phyloP scores from a whole-genome alignment of 495 filamentous ascomycete genomes.

The Melanomma pulvis-pyrius region DNA sequence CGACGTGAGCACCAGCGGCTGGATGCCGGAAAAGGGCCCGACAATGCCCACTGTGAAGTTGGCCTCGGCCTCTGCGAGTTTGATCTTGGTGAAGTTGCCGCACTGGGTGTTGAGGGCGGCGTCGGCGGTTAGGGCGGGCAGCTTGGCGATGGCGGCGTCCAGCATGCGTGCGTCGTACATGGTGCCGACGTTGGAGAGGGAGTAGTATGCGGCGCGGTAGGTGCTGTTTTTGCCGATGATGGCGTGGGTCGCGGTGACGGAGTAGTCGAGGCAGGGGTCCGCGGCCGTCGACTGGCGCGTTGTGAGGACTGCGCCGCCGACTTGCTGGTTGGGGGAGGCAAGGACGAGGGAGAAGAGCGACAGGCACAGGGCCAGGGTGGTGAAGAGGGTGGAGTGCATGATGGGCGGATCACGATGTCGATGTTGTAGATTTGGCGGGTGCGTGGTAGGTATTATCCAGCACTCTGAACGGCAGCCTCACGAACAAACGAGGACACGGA shows the following conservation, averaged over 20 bases:
- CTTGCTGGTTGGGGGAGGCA: conserved; percentile 7
- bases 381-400: conserved; percentile 27
- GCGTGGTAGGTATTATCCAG: not conserved
- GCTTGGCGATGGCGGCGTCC: conserved; percentile 37
- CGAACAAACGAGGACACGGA: too few relatives aligned
- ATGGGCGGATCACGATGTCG: conserved; percentile 4
- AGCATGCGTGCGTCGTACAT: conserved; percentile 40
- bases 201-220: conserved; percentile 45
- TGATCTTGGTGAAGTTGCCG: conserved; percentile 43
- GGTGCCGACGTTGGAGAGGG: conserved; percentile 41
- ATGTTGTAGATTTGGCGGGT: not conserved
- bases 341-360: conserved; percentile 15
- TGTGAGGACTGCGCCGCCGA: conserved; percentile 13
- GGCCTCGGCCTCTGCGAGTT: conserved; percentile 39
- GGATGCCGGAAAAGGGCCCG: conserved; percentile 7
- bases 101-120: conserved; percentile 42
- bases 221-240: conserved; percentile 44
- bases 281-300: conserved; percentile 16
- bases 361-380: conserved; percentile 24
- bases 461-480: too few relatives aligned
- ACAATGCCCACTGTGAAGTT: conserved; percentile 46
- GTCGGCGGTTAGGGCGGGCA: conserved; percentile 43
- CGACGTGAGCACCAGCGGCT: conserved; percentile 10
- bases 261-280: conserved; percentile 40
- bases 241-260: conserved; percentile 33